Base-by-base conservation (phyloP, 768 basidiomycete genomes). In the Pilatotrama ljubarskyi region DNA sequence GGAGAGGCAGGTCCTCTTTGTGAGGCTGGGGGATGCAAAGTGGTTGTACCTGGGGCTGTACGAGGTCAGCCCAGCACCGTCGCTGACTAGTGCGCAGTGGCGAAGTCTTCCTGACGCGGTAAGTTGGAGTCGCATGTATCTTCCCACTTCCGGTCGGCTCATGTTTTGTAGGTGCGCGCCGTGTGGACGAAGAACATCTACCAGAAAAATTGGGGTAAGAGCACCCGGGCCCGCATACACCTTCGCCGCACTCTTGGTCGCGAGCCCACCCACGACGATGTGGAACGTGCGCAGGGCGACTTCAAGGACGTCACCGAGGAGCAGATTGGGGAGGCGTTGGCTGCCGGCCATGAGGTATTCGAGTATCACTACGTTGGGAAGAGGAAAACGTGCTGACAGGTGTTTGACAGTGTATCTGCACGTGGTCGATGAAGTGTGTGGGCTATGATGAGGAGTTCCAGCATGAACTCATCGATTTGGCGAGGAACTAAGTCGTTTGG, bases 381-480 rank as follows among this genome's bases (percentile, higher is more conserved):
- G n/a, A n/a, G n/a, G n/a, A n/a, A n/a, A n/a, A n/a, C n/a, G 25
- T 22, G 11, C 37, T 54, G 14, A 26, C n/a, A 18, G 9, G 3
- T 50, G 3, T 24, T 25, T 2, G 14, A 13, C 44, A 78, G 75
- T 58, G 51, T 20, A 66, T 80, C 24, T 67, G 66, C 0, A 73
- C 76, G 0, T 77, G 74, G 73, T 73, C 72, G 0, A 70, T 78
- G 74, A 74, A 78, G 56, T 79, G 78, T 50, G 68, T 78, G 17
- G 76, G 70, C 2, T 79, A 79, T 46, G 76, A 79, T 47, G 63
- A 64, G 5, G 62, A 70, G 0, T 76, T 79, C 48, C 77, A 78
- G 57, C 56, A 58, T 11, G 65, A 71, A 5, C 56, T 79, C 2
- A 29, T 48, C 2, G 42, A 52, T 7, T 38, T 59, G 11, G 10